These are phyloP conservation scores for Infundibulicybe gibba DNA, from an alignment of 768 basidiomycete genomes.

Conservation along the genomic window DNA sequence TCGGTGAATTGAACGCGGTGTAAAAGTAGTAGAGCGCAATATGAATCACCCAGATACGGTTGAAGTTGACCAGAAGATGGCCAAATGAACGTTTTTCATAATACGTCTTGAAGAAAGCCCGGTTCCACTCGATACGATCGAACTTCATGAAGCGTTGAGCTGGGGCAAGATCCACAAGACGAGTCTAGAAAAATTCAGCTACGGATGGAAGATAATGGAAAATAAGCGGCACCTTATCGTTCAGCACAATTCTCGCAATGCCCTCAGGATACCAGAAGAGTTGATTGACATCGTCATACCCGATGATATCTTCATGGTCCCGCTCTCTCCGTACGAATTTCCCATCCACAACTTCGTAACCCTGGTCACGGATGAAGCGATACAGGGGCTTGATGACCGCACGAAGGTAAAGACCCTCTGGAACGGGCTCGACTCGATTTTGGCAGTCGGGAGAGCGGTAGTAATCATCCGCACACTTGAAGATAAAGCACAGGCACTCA, in stretches of 20 bases:
- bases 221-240: constrained; percentile 67
- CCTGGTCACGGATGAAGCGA: constrained; percentile 95
- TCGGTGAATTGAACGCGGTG: constrained; percentile 90
- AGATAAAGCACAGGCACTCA: constrained; percentile 98
- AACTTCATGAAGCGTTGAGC: constrained; percentile 96
- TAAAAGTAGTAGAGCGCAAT: constrained; percentile 95
- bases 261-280: constrained; percentile 99
- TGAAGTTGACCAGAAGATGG: constrained; percentile 98
- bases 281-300: constrained; percentile 99
- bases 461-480: constrained; percentile 99
- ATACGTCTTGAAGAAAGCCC: constrained; percentile 98
- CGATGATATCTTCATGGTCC: constrained; percentile 93
- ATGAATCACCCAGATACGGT: constrained; percentile 99
- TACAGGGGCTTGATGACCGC: constrained; percentile 92
- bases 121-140: constrained; percentile 94
- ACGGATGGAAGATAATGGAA: background rate
- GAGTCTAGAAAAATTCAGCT: constrained; percentile 48
- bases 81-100: constrained; percentile 96
- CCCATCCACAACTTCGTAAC: constrained; percentile 93
- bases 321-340: constrained; percentile 91
- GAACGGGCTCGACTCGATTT: constrained; percentile 84
- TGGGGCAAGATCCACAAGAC: constrained; percentile 87
- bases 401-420: constrained; percentile 92
- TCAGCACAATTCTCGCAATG: constrained; percentile 85
- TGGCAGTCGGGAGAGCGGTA: constrained; percentile 99